phyloP scores from a whole-genome alignment of 176 grass and related monocot species.

The Oryza meyeriana region DNA sequence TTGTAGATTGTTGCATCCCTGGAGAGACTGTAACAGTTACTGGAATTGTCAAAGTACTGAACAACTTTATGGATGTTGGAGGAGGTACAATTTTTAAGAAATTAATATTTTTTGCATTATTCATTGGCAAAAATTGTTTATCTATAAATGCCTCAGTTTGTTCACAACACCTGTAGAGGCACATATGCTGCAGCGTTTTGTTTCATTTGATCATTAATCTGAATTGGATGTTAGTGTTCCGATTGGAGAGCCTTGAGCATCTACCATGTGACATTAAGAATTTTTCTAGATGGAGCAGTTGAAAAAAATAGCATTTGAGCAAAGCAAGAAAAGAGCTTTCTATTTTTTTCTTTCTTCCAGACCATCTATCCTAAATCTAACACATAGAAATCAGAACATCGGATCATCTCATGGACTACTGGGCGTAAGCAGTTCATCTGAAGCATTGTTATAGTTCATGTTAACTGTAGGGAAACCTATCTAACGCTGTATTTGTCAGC shows the following conservation, averaged over 20 bases:
- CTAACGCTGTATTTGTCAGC: not conserved
- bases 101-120: not conserved
- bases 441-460: not conserved
- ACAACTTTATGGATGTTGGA: slow-evolving; percentile 87
- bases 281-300: not conserved
- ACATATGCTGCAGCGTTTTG: not conserved
- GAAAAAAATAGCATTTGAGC: not conserved
- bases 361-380: not conserved
- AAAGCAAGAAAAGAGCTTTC: not conserved
- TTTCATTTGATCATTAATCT: slow-evolving; percentile 22
- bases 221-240: not conserved
- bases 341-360: not conserved
- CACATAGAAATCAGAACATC: not conserved
- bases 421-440: slow-evolving; percentile 15
- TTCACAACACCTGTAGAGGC: not conserved
- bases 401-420: not conserved
- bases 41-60: slow-evolving; percentile 90
- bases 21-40: slow-evolving; percentile 80
- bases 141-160: not conserved
- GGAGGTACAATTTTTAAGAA: slow-evolving; percentile 58
- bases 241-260: not conserved
- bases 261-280: not conserved
- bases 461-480: not conserved
- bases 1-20: slow-evolving; percentile 96
- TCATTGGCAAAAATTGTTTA: not conserved